Evolutionary conservation across 1,139 yeast genomes (phyloP), one percentile per base, ranked within the genome.

Genomic region (Debaryomyces udenii): DNA sequence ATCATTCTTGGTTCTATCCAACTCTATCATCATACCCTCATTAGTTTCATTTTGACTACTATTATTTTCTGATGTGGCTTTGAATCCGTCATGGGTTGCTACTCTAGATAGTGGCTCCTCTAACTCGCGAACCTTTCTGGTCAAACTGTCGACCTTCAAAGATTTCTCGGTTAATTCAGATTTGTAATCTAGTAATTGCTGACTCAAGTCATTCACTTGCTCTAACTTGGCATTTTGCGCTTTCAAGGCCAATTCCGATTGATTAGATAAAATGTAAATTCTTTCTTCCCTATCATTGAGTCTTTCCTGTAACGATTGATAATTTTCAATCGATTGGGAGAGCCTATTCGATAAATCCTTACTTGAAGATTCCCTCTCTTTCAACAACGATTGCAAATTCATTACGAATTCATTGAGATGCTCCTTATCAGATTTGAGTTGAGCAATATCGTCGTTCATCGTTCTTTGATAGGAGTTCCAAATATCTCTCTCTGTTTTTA

Each of bases 141-240:
- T 62, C 47, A 70, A 64, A 4, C 53, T 46, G 7, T 57, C 67
- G 14, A 65, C 56, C 18, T 48, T 39, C 4, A 46, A 43, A 35
- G 61, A 62, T 47, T 67, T 67, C 38, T 64, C 66, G 20, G 70
- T 64, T 9, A 69, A 55, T 10, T 62, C 63, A 30, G 67, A 64
- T 44, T 76, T 78, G 1, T 70, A 55, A 4, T 65, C 63, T 41
- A 82, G 57, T 16, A 77, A 66, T 4, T 70, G 55, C 18, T 66
- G 52, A 26, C 73, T 64, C 28, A 81, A 57, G 44, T 84, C 86
- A 32, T 67, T 67, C 20, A 84, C 71, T 31, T 75, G 70, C 45
- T 86, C 93, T 42, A 86, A 70, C 56, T 83, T 82, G 14, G 78
- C 70, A 53, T 85, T 88, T 53, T 81, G 86, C 35, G 86, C 81